These are phyloP conservation scores for Alnus glutinosa DNA, from an alignment of 306 rosid genomes.

Conservation along the genomic window DNA sequence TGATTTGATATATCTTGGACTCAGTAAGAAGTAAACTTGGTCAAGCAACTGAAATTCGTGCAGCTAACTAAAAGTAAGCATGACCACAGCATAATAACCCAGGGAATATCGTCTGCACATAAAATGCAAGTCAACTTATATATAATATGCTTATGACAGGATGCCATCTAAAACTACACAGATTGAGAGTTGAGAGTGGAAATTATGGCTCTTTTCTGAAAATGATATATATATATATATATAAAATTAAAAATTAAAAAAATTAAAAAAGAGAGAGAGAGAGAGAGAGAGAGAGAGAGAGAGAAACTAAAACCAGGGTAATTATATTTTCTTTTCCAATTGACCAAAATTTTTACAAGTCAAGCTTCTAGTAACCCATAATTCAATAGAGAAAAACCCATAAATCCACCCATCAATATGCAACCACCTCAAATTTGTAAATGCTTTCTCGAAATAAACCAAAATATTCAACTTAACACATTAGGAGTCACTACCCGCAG, in stretches of 20 bases:
- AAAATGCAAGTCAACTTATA: neutral
- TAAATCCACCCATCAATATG: neutral
- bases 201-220: neutral
- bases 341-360: neutral
- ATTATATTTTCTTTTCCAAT: neutral
- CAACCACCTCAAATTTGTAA: neutral
- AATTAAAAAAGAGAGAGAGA: too few species aligned
- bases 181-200: neutral
- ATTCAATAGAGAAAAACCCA: neutral
- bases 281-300: too few species aligned
- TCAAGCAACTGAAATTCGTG: conserved; percentile 1
- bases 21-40: neutral
- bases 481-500: neutral
- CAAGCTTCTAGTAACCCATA: neutral
- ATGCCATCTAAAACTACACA: neutral
- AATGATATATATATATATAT: too few species aligned
- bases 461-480: neutral
- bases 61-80: neutral
- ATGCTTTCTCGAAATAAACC: neutral
- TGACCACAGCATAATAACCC: neutral
- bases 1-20: too few species aligned
- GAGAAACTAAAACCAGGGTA: neutral
- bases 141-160: neutral
- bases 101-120: neutral
- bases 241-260: too few species aligned